These are phyloP conservation scores for Pestalotiopsis sp. DNA, from an alignment of 2,329 filamentous ascomycete genomes.

Conservation along the genomic window DNA sequence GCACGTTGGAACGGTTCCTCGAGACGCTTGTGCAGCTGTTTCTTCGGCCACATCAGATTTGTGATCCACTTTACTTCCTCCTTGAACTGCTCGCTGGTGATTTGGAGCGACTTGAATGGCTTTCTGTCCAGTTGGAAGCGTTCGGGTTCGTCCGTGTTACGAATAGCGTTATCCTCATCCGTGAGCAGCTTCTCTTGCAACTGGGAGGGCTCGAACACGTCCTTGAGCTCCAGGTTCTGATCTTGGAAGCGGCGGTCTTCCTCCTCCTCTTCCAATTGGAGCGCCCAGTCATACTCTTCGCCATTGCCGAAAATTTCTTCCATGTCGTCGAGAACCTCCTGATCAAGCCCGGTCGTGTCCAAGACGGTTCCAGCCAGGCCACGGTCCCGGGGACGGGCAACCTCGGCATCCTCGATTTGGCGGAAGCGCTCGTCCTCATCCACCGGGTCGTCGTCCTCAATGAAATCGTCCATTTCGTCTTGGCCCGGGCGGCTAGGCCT, in stretches of 20 bases:
- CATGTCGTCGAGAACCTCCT: slow-evolving; percentile 93
- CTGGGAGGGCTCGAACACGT: slow-evolving; percentile 97
- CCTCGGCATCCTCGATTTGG: slow-evolving; percentile 82
- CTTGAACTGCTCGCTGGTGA: slow-evolving; percentile 81
- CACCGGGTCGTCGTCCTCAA: slow-evolving; percentile 91
- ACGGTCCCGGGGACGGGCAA: slow-evolving; percentile 75
- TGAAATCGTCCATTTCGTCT: slow-evolving; percentile 93
- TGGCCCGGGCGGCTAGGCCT: slow-evolving; percentile 59
- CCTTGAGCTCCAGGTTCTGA: slow-evolving; percentile 87
- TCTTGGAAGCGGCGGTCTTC: slow-evolving; percentile 78
- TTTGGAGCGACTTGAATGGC: slow-evolving; percentile 78
- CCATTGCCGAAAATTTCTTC: slow-evolving; percentile 94
- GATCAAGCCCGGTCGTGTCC: slow-evolving; percentile 83
- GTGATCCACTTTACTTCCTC: slow-evolving; percentile 94
- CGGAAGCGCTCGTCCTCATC: slow-evolving; percentile 77
- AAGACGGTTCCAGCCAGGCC: slow-evolving; percentile 68
- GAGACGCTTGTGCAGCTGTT: slow-evolving; percentile 70
- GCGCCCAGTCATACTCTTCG: slow-evolving; percentile 92
- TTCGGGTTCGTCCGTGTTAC: slow-evolving; percentile 86
- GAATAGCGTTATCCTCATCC: slow-evolving; percentile 90
- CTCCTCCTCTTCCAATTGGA: slow-evolving; percentile 84
- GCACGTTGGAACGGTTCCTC: slow-evolving; percentile 83
- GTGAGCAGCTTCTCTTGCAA: slow-evolving; percentile 92
- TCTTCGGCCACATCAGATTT: slow-evolving; percentile 85
- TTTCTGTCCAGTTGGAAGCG: slow-evolving; percentile 91